Percentiles rank a stretch among this genome's conserved stretches.
Conservation (phyloP, 805 yeast genomes). For the Kazachstania taianensis region DNA sequence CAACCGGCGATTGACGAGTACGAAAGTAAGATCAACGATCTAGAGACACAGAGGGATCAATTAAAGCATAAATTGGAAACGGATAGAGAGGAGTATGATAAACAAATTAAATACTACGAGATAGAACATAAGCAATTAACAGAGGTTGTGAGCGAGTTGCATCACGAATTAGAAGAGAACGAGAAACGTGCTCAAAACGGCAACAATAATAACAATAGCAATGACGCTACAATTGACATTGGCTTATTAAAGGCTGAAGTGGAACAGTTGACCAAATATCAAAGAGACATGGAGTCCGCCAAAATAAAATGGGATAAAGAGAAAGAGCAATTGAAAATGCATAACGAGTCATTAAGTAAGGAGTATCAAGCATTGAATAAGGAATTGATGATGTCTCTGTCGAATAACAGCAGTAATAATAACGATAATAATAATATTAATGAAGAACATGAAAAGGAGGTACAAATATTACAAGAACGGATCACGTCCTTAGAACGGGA, state of each 20-base stretch:
- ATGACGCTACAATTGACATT: not conserved
- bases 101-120: slow-evolving; percentile 21
- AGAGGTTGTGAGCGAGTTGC: slow-evolving; percentile 26
- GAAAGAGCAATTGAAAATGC: slow-evolving; percentile 22
- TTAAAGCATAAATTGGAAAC: slow-evolving; percentile 17
- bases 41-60: slow-evolving; percentile 16
- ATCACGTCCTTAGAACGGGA: not conserved
- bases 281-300: slow-evolving; percentile 10
- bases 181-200: slow-evolving; percentile 10
- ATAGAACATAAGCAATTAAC: slow-evolving; percentile 25
- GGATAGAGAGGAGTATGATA: slow-evolving; percentile 20
- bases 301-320: slow-evolving; percentile 21
- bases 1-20: slow-evolving; percentile 26
- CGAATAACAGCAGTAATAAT: slow-evolving; percentile 10
- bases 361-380: slow-evolving; percentile 20
- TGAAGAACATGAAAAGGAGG: slow-evolving; percentile 22
- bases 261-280: slow-evolving; percentile 8
- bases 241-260: slow-evolving; percentile 8
- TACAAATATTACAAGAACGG: slow-evolving; percentile 18
- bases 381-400: slow-evolving; percentile 18
- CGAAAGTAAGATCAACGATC: slow-evolving; percentile 26
- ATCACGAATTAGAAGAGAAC: slow-evolving; percentile 26
- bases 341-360: slow-evolving; percentile 20
- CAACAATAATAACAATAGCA: slow-evolving; percentile 2
- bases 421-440: slow-evolving; percentile 5